Evolutionary conservation across 805 yeast species (phyloP), one percentile per base, ranked within the genome.

Genomic region (Diddensiella santjacobensis): DNA sequence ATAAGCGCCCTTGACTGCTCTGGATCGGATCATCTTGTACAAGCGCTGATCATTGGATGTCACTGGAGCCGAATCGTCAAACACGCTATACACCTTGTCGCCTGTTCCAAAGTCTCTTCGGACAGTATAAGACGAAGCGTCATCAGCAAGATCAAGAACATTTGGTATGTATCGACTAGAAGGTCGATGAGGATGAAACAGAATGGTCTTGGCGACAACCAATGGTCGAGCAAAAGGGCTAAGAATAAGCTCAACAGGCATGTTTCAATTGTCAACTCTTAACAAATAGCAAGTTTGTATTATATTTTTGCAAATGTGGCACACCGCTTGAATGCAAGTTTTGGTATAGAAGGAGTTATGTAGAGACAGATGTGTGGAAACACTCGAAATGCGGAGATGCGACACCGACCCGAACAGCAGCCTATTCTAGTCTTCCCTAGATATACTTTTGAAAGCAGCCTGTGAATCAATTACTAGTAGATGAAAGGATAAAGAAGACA

Each of bases 1-100:
- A 66, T 79, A 80, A 1, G 83, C 81, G 43, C 85, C 84, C 62
- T 79, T 80, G 44, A 80, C 84, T 3, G 84, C 82, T 52, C 84
- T 70, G n/a, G 84, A 79, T 54, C 84, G 70, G 13, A 70, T 71
- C 66, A 78, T 75, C 74, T 79, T 75, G 58, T 74, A 79, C 15
- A 78, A 54, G 23, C 75, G 64, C 40, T 75, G 66, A 26, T 58
- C 58, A 22, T 60, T 53, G 11, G 52, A 47, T 4, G 58, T 48
- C n/a, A 43, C 42, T 18, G 58, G 59, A 13, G 65, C 63, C n/a
- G 73, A 70, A 42, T 76, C 72, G 50, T 73, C 64, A 56, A 67
- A 79, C 8, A 80, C 85, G 52, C 77, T 79, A 56, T 73, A 75
- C 2, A 71, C 67, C 52, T 79, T 79, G 22, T 80, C 77, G 1